Percentiles rank a stretch among this genome's conserved stretches.
Evolutionary conservation across 176 grass and related monocot species (phyloP).

Genomic region (Hordeum marinum): DNA sequence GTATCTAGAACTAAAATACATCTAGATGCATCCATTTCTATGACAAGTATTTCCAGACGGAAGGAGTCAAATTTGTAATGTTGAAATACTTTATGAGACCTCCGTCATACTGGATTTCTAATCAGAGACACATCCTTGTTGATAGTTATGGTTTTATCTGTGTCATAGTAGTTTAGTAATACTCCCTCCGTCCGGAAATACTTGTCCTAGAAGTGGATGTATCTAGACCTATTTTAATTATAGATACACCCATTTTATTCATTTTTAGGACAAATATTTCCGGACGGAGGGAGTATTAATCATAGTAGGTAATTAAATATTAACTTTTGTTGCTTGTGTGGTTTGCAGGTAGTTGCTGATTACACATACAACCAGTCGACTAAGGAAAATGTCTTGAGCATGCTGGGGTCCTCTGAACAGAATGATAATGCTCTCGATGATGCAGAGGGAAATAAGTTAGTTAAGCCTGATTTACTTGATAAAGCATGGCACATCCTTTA

Average conservation of each 20-base stretch:
- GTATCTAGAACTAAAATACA: too few species aligned
- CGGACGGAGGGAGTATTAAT: too few species aligned
- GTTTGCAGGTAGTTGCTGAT: slow-evolving; percentile 76
- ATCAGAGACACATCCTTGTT: not conserved
- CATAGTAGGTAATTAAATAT: not conserved
- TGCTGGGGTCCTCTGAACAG: slow-evolving; percentile 46
- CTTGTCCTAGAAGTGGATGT: too few species aligned
- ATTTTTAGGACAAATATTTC: too few species aligned
- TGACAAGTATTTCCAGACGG: too few species aligned
- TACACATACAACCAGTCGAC: slow-evolving; percentile 68
- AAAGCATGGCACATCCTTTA: slow-evolving; percentile 93
- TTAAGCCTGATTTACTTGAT: slow-evolving; percentile 60
- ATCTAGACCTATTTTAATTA: too few species aligned
- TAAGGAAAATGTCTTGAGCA: slow-evolving; percentile 62
- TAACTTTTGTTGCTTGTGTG: slow-evolving; percentile 21
- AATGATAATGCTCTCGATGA: slow-evolving; percentile 38
- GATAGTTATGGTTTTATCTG: not conserved
- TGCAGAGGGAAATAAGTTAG: slow-evolving; percentile 41
- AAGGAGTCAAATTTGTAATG: not conserved
- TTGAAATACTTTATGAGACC: not conserved
- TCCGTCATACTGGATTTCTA: slow-evolving; percentile 4
- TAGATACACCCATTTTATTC: too few species aligned
- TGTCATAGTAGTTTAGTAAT: not conserved
- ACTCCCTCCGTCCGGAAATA: not conserved
- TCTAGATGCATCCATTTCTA: too few species aligned